These are phyloP conservation scores for Chalaropsis thielavioides DNA, from an alignment of 2,329 filamentous ascomycete species.

Conservation along the genomic window DNA sequence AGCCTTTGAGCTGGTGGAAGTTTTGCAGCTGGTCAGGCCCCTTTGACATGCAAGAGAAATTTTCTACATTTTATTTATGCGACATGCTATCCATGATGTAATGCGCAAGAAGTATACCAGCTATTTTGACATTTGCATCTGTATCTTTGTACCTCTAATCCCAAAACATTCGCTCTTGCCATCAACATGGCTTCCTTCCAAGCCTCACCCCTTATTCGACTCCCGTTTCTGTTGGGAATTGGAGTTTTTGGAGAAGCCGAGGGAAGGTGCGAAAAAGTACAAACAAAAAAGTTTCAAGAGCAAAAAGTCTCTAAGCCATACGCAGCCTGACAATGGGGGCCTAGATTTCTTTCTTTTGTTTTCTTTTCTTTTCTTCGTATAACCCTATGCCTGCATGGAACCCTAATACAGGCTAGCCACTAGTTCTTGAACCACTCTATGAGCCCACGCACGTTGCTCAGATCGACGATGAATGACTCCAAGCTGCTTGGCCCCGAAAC, in stretches of 20 bases:
- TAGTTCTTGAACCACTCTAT: too few relatives aligned
- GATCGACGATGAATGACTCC: too few relatives aligned
- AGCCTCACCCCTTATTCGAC: not conserved
- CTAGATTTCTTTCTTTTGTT: not conserved
- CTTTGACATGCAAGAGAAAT: not conserved
- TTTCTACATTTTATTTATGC: not conserved
- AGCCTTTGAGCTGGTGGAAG: not conserved
- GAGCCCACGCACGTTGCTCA: too few relatives aligned
- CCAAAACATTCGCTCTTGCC: not conserved
- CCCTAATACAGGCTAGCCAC: too few relatives aligned
- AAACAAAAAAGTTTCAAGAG: not conserved
- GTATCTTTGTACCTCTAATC: too few relatives aligned
- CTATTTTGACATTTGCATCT: too few relatives aligned
- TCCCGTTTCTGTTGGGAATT: conserved; percentile 13
- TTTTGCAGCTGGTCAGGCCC: not conserved
- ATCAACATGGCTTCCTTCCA: not conserved
- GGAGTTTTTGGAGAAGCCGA: conserved; percentile 7
- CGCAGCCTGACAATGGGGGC: not conserved
- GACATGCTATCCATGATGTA: not conserved
- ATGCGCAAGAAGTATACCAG: not conserved
- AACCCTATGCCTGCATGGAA: not conserved
- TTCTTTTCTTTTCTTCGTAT: not conserved
- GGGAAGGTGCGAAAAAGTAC: not conserved
- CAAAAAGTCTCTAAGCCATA: not conserved
- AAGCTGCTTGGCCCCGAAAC: too few relatives aligned